Conservation (phyloP, 2,329 filamentous ascomycete species). For the Emydomyces testavorans region DNA sequence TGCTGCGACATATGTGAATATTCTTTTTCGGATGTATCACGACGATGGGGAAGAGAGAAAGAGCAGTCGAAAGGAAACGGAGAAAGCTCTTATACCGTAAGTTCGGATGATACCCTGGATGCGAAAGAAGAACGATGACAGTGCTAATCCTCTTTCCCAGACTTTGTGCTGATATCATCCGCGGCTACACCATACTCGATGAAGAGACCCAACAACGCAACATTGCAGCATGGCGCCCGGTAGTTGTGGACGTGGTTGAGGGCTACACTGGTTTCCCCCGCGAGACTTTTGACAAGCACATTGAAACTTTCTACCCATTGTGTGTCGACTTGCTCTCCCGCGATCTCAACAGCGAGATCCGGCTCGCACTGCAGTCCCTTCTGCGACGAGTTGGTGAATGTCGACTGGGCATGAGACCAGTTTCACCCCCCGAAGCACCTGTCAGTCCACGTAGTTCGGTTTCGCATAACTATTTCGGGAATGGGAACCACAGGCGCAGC, state of each 20-base stretch:
- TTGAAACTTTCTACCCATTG: slow-evolving; percentile 75
- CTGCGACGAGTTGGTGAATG: slow-evolving; percentile 75
- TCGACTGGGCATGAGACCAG: slow-evolving; percentile 38
- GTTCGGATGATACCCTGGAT: slow-evolving; percentile 20
- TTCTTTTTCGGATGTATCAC: slow-evolving; percentile 93
- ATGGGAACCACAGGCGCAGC: slow-evolving; percentile 23
- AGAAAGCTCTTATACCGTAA: slow-evolving; percentile 75
- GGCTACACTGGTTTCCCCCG: slow-evolving; percentile 77
- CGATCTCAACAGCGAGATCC: slow-evolving; percentile 69
- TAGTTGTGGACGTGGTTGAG: slow-evolving; percentile 92
- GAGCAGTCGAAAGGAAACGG: slow-evolving; percentile 68
- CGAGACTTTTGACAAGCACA: slow-evolving; percentile 66
- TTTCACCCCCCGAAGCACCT: slow-evolving; percentile 22
- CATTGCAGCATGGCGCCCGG: slow-evolving; percentile 91
- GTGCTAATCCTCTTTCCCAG: slow-evolving; percentile 26
- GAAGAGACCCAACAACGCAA: slow-evolving; percentile 96
- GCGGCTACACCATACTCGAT: slow-evolving; percentile 72
- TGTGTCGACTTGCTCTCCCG: slow-evolving; percentile 70
- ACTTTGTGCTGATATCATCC: slow-evolving; percentile 87
- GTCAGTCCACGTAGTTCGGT: slow-evolving; percentile 29
- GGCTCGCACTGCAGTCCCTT: slow-evolving; percentile 64
- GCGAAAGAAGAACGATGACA: too few species aligned
- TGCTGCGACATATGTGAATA: slow-evolving; percentile 88
- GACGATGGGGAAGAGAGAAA: slow-evolving; percentile 75
- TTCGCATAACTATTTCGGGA: slow-evolving; percentile 23